These are phyloP conservation scores for Dactylorhiza incarnata DNA, from an alignment of 106 monocot species.

Conservation along the genomic window DNA sequence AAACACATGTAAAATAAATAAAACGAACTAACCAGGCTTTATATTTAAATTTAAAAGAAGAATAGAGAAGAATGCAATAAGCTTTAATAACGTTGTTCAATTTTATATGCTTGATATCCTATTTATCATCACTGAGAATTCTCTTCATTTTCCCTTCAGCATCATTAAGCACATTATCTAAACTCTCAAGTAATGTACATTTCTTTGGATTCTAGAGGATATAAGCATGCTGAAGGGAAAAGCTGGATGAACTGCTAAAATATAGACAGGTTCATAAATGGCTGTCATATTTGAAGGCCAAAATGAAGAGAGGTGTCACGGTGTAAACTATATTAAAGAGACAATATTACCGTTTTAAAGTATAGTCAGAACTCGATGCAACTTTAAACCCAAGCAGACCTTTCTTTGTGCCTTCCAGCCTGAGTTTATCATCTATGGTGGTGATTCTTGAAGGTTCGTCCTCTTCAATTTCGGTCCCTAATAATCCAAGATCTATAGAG, in stretches of 20 bases:
- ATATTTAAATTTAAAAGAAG: not conserved
- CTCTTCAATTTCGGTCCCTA: conserved; percentile 64
- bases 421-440: conserved; percentile 15
- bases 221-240: not conserved
- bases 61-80: not conserved
- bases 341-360: conserved; percentile 53
- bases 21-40: not conserved
- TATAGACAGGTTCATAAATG: not conserved
- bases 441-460: conserved; percentile 37
- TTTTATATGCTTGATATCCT: conserved; percentile 1
- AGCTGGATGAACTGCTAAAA: not conserved
- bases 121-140: not conserved
- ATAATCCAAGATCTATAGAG: conserved; percentile 52
- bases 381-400: conserved; percentile 60
- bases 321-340: not conserved
- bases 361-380: conserved; percentile 66
- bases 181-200: not conserved
- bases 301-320: not conserved
- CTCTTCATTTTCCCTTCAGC: not conserved
- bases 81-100: too few species aligned
- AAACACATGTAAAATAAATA: not conserved
- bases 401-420: conserved; percentile 32
- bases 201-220: not conserved
- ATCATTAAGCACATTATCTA: not conserved
- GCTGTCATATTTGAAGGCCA: not conserved